phyloP scores from a whole-genome alignment of 176 grass and related monocot species.

The Eragrostis curvula region DNA sequence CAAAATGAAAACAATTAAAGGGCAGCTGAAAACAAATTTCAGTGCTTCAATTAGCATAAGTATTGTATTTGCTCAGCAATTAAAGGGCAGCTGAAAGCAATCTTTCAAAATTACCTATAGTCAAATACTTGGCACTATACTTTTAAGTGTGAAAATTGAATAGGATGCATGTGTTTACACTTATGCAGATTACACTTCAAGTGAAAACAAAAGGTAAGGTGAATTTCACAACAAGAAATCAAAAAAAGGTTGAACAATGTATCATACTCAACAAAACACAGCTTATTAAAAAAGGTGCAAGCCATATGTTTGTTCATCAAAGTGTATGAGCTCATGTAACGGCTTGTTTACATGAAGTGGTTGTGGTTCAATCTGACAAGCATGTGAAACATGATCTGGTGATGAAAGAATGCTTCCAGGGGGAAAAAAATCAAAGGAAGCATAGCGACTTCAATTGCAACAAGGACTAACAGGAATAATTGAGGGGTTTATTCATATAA shows the following conservation, averaged over 20 bases:
- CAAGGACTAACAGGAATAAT: neutral
- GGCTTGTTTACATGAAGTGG: neutral
- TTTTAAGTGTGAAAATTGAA: neutral
- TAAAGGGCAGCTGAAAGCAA: neutral
- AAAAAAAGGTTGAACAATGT: neutral
- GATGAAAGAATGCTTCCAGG: neutral
- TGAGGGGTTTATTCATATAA: neutral
- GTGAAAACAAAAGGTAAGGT: neutral
- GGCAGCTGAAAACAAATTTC: too few species aligned
- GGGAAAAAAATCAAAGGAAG: neutral
- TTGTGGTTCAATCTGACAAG: neutral
- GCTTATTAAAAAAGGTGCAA: neutral
- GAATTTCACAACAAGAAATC: neutral
- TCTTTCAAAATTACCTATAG: neutral
- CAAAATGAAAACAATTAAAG: neutral
- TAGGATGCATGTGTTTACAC: neutral
- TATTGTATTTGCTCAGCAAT: too few species aligned
- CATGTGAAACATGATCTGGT: neutral
- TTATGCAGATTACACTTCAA: neutral
- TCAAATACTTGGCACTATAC: neutral
- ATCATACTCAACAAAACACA: neutral
- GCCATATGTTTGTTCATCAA: neutral
- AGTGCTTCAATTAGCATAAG: too few species aligned
- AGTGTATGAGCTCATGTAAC: conserved; percentile 1
- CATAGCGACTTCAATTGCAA: conserved; percentile 8